Percentiles rank a stretch among this genome's conserved stretches.
Evolutionary conservation across 805 yeast genomes (phyloP).

Genomic region (Metschnikowia lachancei): DNA sequence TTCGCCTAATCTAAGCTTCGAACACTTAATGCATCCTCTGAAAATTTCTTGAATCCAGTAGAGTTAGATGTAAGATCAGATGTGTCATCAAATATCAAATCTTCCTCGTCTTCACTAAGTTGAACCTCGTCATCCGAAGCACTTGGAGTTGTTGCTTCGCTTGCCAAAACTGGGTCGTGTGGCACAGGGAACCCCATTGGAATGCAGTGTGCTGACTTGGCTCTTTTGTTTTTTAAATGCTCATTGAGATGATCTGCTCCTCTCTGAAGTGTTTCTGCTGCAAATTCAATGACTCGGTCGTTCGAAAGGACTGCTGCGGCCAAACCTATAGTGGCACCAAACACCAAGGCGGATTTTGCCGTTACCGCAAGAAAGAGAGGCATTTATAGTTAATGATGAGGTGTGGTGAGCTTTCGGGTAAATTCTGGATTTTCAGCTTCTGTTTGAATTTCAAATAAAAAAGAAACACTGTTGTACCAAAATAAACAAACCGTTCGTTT

Average conservation of each 20-base stretch:
- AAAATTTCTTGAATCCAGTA: not conserved
- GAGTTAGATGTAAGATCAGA: not conserved
- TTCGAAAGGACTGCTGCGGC: constrained; percentile 15
- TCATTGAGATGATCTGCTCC: constrained; percentile 12
- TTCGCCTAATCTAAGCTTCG: constrained; percentile 2
- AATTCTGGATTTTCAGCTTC: not conserved
- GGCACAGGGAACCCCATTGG: not conserved
- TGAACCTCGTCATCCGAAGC: constrained; percentile 10
- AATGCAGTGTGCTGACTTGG: constrained; percentile 4
- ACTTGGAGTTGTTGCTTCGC: constrained; percentile 17
- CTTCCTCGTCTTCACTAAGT: not conserved
- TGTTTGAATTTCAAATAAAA: too few relatives aligned
- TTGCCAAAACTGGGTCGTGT: not conserved
- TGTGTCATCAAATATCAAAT: not conserved
- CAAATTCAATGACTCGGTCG: constrained; percentile 12
- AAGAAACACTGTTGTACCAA: too few relatives aligned
- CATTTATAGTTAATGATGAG: not conserved
- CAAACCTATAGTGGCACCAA: constrained; percentile 17
- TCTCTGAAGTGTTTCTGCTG: constrained; percentile 10
- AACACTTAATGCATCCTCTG: constrained; percentile 3
- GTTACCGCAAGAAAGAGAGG: constrained; percentile 13
- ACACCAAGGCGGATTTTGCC: constrained; percentile 15
- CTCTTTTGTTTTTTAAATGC: constrained; percentile 6
- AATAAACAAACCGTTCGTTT: too few relatives aligned
- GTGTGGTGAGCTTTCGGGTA: not conserved